Percentiles rank a stretch among this genome's conserved stretches.
Conservation (phyloP, 2,329 filamentous ascomycete genomes). For the Aspergillus sergii region DNA sequence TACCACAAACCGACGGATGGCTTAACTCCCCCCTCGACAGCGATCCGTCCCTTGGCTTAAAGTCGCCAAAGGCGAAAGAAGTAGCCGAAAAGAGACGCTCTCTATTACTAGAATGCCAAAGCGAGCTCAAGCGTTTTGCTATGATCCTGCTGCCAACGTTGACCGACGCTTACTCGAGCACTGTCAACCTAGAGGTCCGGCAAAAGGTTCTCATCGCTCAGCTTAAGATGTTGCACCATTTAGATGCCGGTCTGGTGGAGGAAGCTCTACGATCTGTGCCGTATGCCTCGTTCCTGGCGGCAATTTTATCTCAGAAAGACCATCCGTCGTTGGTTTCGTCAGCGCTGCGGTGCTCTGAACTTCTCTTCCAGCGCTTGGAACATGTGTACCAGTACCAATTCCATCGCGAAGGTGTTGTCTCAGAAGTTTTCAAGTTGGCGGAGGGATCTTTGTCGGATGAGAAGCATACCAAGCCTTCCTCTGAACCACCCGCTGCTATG, state of each 20-base stretch:
- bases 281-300: constrained; percentile 92
- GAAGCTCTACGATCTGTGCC: constrained; percentile 86
- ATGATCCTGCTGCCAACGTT: constrained; percentile 91
- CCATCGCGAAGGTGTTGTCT: constrained; percentile 92
- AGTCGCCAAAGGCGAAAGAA: constrained; percentile 50
- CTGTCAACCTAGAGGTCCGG: constrained; percentile 89
- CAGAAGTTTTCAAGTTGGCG: constrained; percentile 83
- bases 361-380: constrained; percentile 81
- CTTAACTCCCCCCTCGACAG: constrained; percentile 49
- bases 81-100: constrained; percentile 77
- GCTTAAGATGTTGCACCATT: constrained; percentile 93
- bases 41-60: constrained; percentile 42
- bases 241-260: constrained; percentile 81
- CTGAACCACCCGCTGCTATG: constrained; percentile 20
- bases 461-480: constrained; percentile 16
- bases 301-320: constrained; percentile 93
- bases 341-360: constrained; percentile 84
- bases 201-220: constrained; percentile 96
- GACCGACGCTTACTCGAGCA: constrained; percentile 96
- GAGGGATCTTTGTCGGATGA: constrained; percentile 41
- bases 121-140: constrained; percentile 87
- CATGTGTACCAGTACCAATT: constrained; percentile 94
- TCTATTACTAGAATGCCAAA: constrained; percentile 77
- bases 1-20: constrained; percentile 55
- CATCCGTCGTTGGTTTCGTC: constrained; percentile 84